These are phyloP conservation scores for Emmonsiellopsis sp. DNA, from an alignment of 2,329 filamentous ascomycete species.

Conservation along the genomic window DNA sequence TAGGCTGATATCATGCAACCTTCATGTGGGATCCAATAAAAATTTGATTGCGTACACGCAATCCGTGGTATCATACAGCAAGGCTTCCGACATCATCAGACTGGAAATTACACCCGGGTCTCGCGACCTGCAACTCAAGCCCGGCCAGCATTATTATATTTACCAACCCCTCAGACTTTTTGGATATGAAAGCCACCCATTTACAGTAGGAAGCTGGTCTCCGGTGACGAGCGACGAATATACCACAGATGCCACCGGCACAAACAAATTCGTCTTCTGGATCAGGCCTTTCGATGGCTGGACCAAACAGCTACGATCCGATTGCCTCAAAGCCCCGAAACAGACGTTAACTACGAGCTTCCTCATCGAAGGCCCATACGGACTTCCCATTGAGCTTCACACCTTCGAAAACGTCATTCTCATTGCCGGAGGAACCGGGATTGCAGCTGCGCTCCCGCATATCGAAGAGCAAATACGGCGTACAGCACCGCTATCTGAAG, in stretches of 20 bases:
- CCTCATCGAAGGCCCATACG: conserved; percentile 42
- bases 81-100: conserved; percentile 32
- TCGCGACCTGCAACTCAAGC: conserved; percentile 21
- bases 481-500: background rate
- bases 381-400: conserved; percentile 28
- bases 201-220: conserved; percentile 27
- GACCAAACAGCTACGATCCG: conserved; percentile 30
- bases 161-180: conserved; percentile 32
- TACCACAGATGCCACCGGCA: background rate
- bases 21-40: conserved; percentile 19
- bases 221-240: background rate
- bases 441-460: conserved; percentile 38
- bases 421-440: conserved; percentile 24
- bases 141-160: conserved; percentile 42
- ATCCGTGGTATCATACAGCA: conserved; percentile 30
- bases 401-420: conserved; percentile 42
- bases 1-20: conserved; percentile 34
- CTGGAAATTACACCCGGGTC: conserved; percentile 31
- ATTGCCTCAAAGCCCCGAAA: conserved; percentile 16
- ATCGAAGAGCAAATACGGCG: conserved; percentile 16
- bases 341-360: conserved; percentile 21
- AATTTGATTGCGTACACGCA: conserved; percentile 19
- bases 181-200: conserved; percentile 43
- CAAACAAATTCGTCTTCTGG: conserved; percentile 33
- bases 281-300: conserved; percentile 40